Conservation (phyloP, 2,329 filamentous ascomycete species). For the Didymosphaeria variabile region DNA sequence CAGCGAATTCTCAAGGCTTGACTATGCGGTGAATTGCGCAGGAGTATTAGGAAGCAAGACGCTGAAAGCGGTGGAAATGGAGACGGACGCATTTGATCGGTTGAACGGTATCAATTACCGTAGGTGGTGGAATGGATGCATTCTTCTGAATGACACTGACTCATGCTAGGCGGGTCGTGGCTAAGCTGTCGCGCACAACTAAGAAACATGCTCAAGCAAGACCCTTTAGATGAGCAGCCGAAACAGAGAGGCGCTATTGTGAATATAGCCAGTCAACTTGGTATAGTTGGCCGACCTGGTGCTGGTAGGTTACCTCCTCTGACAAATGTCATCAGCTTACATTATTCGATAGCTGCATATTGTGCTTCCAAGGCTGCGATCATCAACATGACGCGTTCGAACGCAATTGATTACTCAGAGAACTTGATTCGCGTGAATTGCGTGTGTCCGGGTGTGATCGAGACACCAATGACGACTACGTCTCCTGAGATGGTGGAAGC, state of each 20-base stretch:
- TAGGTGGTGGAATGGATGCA: background rate
- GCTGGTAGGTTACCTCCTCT: constrained; percentile 25
- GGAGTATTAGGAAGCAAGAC: constrained; percentile 58
- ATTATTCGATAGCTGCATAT: constrained; percentile 57
- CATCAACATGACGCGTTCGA: constrained; percentile 65
- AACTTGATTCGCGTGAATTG: constrained; percentile 65
- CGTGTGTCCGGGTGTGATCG: constrained; percentile 63
- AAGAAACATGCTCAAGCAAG: constrained; percentile 60
- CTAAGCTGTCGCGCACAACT: constrained; percentile 64
- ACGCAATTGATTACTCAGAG: constrained; percentile 65
- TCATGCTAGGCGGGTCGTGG: constrained; percentile 58
- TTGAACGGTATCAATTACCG: constrained; percentile 65
- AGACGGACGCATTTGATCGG: constrained; percentile 59
- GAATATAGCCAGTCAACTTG: constrained; percentile 64
- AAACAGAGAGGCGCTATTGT: constrained; percentile 59
- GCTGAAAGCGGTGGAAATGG: constrained; percentile 57
- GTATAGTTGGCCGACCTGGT: constrained; percentile 46
- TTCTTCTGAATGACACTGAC: background rate
- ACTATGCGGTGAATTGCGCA: constrained; percentile 66
- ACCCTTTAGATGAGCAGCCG: constrained; percentile 53
- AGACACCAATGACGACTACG: constrained; percentile 50
- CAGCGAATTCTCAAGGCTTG: constrained; percentile 57
- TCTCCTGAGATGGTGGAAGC: constrained; percentile 42
- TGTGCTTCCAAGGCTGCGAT: constrained; percentile 68
- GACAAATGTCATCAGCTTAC: background rate